Percentiles rank a stretch among this genome's conserved stretches.
Evolutionary conservation across 2,329 filamentous ascomycete genomes (phyloP).

Genomic region (Apiospora sp.): DNA sequence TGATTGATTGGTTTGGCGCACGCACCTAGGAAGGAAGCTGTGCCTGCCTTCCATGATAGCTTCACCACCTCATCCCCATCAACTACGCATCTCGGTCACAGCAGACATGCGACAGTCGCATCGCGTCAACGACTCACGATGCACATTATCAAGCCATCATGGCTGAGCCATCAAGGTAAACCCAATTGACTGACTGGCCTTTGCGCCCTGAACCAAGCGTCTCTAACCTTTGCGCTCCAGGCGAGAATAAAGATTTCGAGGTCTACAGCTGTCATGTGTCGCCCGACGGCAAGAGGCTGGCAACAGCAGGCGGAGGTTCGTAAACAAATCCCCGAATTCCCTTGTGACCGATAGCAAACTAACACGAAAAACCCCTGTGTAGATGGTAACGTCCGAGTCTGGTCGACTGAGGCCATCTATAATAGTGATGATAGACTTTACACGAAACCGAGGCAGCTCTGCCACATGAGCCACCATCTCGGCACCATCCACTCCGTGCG

Average conservation of each 20-base stretch:
- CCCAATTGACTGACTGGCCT: conserved; percentile 34
- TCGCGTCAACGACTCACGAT: conserved; percentile 54
- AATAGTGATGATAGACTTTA: conserved; percentile 77
- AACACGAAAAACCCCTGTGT: conserved; percentile 33
- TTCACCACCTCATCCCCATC: conserved; percentile 15
- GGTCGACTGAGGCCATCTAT: conserved; percentile 94
- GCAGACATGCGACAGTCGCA: conserved; percentile 42
- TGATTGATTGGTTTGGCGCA: conserved; percentile 8
- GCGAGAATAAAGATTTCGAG: conserved; percentile 97
- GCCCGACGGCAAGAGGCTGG: conserved; percentile 88
- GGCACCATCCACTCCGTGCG: conserved; percentile 97
- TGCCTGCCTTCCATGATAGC: conserved; percentile 13
- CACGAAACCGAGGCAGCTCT: conserved; percentile 87
- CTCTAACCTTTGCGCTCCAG: conserved; percentile 49
- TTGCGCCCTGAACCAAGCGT: background rate
- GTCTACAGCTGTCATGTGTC: conserved; percentile 99
- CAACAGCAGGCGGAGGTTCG: conserved; percentile 91
- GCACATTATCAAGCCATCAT: conserved; percentile 93
- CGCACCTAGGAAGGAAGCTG: conserved; percentile 5
- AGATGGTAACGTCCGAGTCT: conserved; percentile 97
- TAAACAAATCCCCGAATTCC: conserved; percentile 25
- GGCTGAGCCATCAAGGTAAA: conserved; percentile 90
- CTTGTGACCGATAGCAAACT: conserved; percentile 16
- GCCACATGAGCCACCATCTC: conserved; percentile 97
- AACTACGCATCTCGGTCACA: background rate